These are phyloP conservation scores for Terfezia boudieri DNA, from an alignment of 495 filamentous ascomycete genomes.

Conservation along the genomic window DNA sequence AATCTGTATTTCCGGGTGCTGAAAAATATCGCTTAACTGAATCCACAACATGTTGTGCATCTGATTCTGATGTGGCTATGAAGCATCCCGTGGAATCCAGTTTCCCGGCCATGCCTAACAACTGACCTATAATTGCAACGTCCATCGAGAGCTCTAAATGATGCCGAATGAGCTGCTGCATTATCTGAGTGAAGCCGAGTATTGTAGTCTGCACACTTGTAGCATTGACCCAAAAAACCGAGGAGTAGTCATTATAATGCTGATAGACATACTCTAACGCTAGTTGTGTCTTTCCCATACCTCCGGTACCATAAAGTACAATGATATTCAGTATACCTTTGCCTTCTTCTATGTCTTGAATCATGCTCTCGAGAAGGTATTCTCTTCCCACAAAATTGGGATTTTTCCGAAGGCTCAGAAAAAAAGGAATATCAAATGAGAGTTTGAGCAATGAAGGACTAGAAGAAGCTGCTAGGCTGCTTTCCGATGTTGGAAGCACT, in stretches of 20 bases:
- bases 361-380: background rate
- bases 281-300: conserved; percentile 7
- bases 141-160: background rate
- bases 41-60: background rate
- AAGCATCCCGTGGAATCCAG: background rate
- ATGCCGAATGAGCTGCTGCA: background rate
- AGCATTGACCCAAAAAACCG: conserved; percentile 9
- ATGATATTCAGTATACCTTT: background rate
- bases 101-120: background rate
- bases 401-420: background rate
- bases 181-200: background rate
- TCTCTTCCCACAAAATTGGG: conserved; percentile 1
- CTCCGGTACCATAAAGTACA: conserved; percentile 5
- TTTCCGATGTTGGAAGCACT: background rate
- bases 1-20: background rate
- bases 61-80: background rate
- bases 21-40: conserved; percentile 2
- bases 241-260: conserved; percentile 2
- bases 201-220: conserved; percentile 1
- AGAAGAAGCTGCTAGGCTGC: background rate
- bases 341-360: background rate
- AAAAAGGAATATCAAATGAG: background rate
- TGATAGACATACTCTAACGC: conserved; percentile 5
- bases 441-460: background rate
- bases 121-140: background rate